Evolutionary conservation across 805 yeast genomes (phyloP).

Genomic region (Barnettozyma sucrosica): DNA sequence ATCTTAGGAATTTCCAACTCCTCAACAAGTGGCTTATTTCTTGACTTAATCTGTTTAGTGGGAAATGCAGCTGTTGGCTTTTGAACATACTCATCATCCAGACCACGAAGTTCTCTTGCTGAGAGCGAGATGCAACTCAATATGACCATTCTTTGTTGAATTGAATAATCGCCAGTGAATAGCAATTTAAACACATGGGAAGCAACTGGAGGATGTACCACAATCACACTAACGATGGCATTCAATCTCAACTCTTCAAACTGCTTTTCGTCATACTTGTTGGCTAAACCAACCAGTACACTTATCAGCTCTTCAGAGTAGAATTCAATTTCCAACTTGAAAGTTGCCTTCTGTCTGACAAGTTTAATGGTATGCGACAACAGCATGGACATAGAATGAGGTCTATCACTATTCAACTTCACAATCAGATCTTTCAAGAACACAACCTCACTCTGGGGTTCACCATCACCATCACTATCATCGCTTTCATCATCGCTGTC

Average conservation of each 20-base stretch:
- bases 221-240: constrained; percentile 58
- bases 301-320: constrained; percentile 51
- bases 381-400: constrained; percentile 36
- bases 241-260: constrained; percentile 66
- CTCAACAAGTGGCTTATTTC: constrained; percentile 9
- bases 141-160: constrained; percentile 70
- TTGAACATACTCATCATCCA: constrained; percentile 43
- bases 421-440: constrained; percentile 68
- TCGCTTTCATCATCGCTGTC: constrained; percentile 27
- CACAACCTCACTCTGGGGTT: constrained; percentile 45
- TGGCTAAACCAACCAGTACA: constrained; percentile 46
- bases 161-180: constrained; percentile 68
- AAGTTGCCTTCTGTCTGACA: constrained; percentile 55
- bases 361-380: constrained; percentile 46
- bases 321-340: constrained; percentile 54
- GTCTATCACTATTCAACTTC: constrained; percentile 43
- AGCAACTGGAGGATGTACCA: constrained; percentile 44
- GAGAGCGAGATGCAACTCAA: constrained; percentile 64
- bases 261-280: constrained; percentile 47
- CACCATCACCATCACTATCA: constrained; percentile 25
- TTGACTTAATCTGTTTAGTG: constrained; percentile 26
- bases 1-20: constrained; percentile 6
- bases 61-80: constrained; percentile 34
- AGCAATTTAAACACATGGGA: constrained; percentile 37
- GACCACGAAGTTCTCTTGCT: constrained; percentile 67